These are phyloP conservation scores for Russula abietina DNA, from an alignment of 768 basidiomycete genomes.

Conservation along the genomic window DNA sequence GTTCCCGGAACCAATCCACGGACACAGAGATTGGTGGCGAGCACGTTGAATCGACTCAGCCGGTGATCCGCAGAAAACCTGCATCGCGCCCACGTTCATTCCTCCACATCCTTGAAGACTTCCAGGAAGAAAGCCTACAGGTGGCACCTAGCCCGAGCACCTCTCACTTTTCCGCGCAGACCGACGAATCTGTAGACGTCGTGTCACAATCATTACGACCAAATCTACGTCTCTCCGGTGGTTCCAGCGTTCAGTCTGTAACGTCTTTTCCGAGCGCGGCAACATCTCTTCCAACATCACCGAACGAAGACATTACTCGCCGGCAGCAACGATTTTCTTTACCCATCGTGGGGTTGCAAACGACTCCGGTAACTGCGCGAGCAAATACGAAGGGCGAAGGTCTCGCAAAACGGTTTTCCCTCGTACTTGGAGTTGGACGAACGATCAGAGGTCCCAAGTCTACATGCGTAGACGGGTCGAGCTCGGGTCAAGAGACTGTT, in stretches of 20 bases:
- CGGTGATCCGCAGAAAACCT: conserved; percentile 31
- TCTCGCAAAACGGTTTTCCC: conserved; percentile 49
- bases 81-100: conserved; percentile 52
- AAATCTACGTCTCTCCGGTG: conserved; percentile 16
- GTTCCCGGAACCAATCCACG: not conserved
- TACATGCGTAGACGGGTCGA: not conserved
- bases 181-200: conserved; percentile 25
- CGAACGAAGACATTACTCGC: conserved; percentile 56
- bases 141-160: conserved; percentile 27
- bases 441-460: conserved; percentile 7
- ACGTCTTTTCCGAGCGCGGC: not conserved
- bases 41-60: conserved; percentile 20
- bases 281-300: conserved; percentile 17
- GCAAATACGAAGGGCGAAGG: conserved; percentile 36
- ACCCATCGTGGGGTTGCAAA: conserved; percentile 72
- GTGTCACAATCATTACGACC: conserved; percentile 26
- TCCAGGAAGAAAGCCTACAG: conserved; percentile 32
- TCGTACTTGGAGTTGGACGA: conserved; percentile 44
- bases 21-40: conserved; percentile 9
- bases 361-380: conserved; percentile 61
- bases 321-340: conserved; percentile 66
- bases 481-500: conserved; percentile 14
- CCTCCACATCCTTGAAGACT: conserved; percentile 61
- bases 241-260: conserved; percentile 7
- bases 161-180: conserved; percentile 29